Evolutionary conservation across 2,329 filamentous ascomycete species (phyloP).

Genomic region (Cercospora sp.): DNA sequence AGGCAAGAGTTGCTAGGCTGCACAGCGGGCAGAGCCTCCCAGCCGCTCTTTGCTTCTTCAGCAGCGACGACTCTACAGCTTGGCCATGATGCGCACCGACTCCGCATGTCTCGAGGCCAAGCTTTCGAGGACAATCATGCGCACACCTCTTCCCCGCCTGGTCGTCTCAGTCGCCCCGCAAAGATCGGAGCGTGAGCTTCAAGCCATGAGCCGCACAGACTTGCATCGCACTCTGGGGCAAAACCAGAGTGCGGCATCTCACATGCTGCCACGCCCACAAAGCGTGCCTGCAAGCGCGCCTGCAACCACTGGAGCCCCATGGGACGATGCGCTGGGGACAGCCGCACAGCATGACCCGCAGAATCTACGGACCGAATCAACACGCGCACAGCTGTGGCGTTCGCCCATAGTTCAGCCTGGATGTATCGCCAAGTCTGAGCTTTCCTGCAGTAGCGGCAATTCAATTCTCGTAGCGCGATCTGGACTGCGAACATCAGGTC

Average conservation of each 20-base stretch:
- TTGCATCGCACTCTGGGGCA: neutral
- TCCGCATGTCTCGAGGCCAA: neutral
- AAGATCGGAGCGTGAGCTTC: neutral
- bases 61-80: neutral
- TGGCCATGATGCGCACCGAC: neutral
- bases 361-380: constrained; percentile 23
- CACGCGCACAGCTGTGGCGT: constrained; percentile 3
- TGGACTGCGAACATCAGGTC: constrained; percentile 17
- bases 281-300: neutral
- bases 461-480: constrained; percentile 16
- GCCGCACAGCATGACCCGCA: constrained; percentile 6
- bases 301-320: constrained; percentile 18
- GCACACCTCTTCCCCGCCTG: neutral
- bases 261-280: neutral
- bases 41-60: neutral
- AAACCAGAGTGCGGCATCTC: neutral
- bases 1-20: neutral
- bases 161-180: neutral
- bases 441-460: constrained; percentile 21
- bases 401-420: constrained; percentile 9
- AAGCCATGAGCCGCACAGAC: neutral
- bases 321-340: neutral
- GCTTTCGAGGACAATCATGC: neutral
- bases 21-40: neutral
- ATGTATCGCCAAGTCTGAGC: constrained; percentile 18